Evolutionary conservation across 257 asterid genomes (phyloP).

Genomic region (Forsythia suspensa): DNA sequence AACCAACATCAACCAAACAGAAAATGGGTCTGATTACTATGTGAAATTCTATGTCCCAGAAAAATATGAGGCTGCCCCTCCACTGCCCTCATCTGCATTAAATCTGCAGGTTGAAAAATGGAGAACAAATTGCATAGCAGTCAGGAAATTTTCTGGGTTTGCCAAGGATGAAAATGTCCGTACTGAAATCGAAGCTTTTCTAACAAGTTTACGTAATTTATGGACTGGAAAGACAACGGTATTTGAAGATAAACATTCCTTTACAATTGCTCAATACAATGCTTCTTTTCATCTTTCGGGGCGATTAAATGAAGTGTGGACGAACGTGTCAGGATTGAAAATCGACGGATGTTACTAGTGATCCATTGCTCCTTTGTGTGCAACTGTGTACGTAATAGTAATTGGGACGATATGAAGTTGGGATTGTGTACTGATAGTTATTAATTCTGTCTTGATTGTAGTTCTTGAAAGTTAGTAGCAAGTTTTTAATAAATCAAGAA

Average conservation of each 20-base stretch:
- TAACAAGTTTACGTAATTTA: not conserved
- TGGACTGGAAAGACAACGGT: not conserved
- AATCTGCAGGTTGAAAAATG: conserved; percentile 16
- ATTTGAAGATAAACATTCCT: not conserved
- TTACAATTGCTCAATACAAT: conserved; percentile 19
- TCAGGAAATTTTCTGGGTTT: conserved; percentile 21
- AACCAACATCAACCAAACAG: conserved; percentile 6
- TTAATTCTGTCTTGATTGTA: too few relatives aligned
- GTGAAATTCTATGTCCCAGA: conserved; percentile 24
- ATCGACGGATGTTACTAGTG: not conserved
- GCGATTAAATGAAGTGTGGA: conserved; percentile 26
- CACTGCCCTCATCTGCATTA: conserved; percentile 12
- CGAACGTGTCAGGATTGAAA: conserved; percentile 5
- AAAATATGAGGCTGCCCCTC: conserved; percentile 10
- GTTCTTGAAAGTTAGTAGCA: too few relatives aligned
- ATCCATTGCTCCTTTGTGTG: not conserved
- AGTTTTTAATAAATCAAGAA: not conserved
- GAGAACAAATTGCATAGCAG: conserved; percentile 14
- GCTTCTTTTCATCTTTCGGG: conserved; percentile 16
- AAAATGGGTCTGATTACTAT: conserved; percentile 5
- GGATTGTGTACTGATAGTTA: too few relatives aligned
- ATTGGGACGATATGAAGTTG: not conserved
- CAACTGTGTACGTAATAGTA: not conserved
- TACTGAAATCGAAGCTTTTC: conserved; percentile 1
- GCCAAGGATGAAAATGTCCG: conserved; percentile 14